Base-by-base conservation (phyloP, 495 filamentous ascomycete genomes). In the Glutinoglossum americanum region DNA sequence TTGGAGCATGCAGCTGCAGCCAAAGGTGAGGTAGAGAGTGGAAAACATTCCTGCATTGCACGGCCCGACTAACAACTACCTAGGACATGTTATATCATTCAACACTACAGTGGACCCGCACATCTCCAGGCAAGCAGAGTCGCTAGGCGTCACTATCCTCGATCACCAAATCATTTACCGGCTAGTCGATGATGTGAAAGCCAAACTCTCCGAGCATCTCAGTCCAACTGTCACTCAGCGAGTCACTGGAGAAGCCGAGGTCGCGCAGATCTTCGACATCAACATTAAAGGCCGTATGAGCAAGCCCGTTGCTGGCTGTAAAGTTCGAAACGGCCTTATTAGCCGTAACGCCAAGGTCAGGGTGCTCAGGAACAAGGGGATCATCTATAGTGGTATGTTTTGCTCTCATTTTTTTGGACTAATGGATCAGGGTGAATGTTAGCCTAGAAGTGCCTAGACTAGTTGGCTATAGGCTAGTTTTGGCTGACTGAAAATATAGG, bases 101-200 rank as follows among this genome's bases (percentile, higher is more conserved):
- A 95, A 96, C 68, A 82, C 79, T 59, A 63, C 73, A 7, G 73
- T 87, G 19, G 81, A 88, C 11, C 75, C 78, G 1, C 68, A 80
- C 58, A 85, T 95, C 60, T 69, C 73, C 37, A 75, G 76, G 8
- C 71, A 83, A 64, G 92, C 92, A 0, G 80, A 84, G 59, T 64
- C 70, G 0, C 71, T 74, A 51, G 78, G 80, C 10, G 89, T 98
- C 35, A 71, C 68, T 45, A 83, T 99, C 25, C 63, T 96, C 61
- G 81, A 94, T 55, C 81, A 90, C 64, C 95, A 83, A 61, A 79
- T 99, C 62, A 99, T 99, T 62, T 97, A 99, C 67, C 80, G 83
- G 57, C 74, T 97, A 10, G 78, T 86, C 10, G 89, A 97, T 64
- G 84, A 87, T 56, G 82, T 95, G 51, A 83, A 80, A 65, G 77